phyloP scores from a whole-genome alignment of 176 grass and related monocot species.

The Raddia guianensis region DNA sequence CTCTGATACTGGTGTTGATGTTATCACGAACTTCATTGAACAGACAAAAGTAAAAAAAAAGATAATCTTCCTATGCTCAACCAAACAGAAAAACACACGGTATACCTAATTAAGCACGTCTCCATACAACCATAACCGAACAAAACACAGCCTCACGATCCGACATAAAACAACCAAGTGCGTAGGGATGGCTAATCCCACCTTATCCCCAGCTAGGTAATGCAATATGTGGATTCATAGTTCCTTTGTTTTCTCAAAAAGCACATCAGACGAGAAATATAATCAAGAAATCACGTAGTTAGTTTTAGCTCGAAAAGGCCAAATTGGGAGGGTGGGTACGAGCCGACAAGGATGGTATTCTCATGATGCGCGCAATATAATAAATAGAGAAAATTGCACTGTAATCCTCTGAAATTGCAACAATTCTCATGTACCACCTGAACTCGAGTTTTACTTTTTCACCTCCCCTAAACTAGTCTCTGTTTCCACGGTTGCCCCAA shows the following conservation, averaged over 20 bases:
- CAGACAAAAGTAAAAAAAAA: constrained; percentile 34
- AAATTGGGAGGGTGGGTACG: not conserved
- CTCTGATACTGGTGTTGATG: not conserved
- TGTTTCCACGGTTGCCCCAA: too few relatives aligned
- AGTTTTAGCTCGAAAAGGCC: not conserved
- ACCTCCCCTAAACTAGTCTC: too few relatives aligned
- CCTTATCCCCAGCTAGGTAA: constrained; percentile 20
- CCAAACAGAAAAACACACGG: constrained; percentile 14
- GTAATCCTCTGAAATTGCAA: too few relatives aligned
- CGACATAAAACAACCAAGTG: not conserved
- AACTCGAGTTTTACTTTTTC: too few relatives aligned
- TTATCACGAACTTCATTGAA: constrained; percentile 19
- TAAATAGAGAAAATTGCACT: too few relatives aligned
- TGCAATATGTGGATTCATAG: not conserved
- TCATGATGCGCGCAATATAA: not conserved
- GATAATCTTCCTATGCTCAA: constrained; percentile 15
- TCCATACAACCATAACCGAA: constrained; percentile 18
- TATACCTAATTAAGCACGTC: constrained; percentile 26
- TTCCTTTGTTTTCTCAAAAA: not conserved
- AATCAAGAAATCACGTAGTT: not conserved
- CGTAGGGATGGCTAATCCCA: not conserved
- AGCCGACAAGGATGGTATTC: not conserved
- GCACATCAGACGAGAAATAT: not conserved
- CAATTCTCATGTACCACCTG: too few relatives aligned
- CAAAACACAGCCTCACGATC: constrained; percentile 17